Evolutionary conservation across 495 filamentous ascomycete species (phyloP).

Genomic region (Penicillium arizonense): DNA sequence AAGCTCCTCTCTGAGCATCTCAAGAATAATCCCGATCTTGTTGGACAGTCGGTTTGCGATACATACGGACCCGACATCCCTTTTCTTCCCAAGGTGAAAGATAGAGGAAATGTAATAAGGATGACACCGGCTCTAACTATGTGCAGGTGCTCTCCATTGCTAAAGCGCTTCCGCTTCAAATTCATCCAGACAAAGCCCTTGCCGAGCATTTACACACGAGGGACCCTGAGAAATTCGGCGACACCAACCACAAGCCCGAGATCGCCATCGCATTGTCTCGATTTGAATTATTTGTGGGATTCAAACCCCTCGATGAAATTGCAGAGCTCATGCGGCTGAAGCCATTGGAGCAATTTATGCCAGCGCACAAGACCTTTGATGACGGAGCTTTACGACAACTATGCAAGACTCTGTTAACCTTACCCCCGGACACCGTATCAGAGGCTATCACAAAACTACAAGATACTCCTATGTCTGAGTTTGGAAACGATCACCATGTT

Average conservation of each 20-base stretch:
- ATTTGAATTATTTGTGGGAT: conserved; percentile 75
- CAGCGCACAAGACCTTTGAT: conserved; percentile 45
- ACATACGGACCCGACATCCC: conserved; percentile 63
- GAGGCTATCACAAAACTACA: conserved; percentile 46
- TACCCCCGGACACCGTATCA: conserved; percentile 48
- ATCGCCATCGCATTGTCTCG: conserved; percentile 68
- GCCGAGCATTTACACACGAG: conserved; percentile 58
- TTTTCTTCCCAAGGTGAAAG: conserved; percentile 64
- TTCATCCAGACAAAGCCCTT: conserved; percentile 68
- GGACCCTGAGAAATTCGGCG: conserved; percentile 63
- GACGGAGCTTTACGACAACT: conserved; percentile 56
- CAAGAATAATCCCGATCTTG: conserved; percentile 58
- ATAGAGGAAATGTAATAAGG: neutral
- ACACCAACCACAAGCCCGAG: conserved; percentile 80
- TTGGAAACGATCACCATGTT: conserved; percentile 54
- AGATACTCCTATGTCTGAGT: conserved; percentile 37
- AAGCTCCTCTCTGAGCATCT: conserved; percentile 63
- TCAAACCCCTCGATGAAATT: conserved; percentile 61
- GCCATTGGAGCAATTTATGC: conserved; percentile 51
- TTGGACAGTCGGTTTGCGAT: conserved; percentile 57
- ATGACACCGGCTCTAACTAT: neutral
- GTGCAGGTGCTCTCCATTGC: conserved; percentile 65
- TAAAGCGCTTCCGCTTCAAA: conserved; percentile 73
- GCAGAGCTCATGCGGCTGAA: conserved; percentile 52
- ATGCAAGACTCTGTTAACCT: conserved; percentile 51